Percentiles rank a stretch among this genome's conserved stretches.
Conservation (phyloP, 768 basidiomycete genomes). For the Leccinum rimulosum region DNA sequence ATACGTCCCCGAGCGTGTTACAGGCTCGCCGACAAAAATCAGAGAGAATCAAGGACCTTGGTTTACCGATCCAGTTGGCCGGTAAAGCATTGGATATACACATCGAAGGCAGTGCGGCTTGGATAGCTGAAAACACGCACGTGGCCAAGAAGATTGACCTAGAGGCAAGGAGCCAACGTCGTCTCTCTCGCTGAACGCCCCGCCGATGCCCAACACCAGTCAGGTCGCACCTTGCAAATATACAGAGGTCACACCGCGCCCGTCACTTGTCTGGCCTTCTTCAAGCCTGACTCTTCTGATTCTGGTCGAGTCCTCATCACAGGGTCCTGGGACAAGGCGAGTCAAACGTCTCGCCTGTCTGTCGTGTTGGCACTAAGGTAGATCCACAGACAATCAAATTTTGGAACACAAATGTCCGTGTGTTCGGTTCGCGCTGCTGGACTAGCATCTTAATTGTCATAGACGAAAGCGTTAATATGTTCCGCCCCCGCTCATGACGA, state of each 20-base stretch:
- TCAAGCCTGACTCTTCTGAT: conserved; percentile 39
- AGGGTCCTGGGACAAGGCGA: conserved; percentile 91
- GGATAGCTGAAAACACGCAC: conserved; percentile 87
- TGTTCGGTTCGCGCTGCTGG: not conserved
- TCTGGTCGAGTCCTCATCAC: conserved; percentile 64
- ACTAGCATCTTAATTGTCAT: conserved; percentile 8
- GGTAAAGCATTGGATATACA: conserved; percentile 75
- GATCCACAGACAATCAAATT: conserved; percentile 71
- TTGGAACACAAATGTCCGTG: conserved; percentile 73
- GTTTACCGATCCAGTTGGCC: conserved; percentile 72
- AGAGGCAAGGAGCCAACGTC: conserved; percentile 47
- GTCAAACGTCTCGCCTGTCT: conserved; percentile 6
- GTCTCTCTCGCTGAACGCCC: conserved; percentile 5
- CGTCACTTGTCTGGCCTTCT: conserved; percentile 79
- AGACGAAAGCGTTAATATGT: conserved; percentile 72
- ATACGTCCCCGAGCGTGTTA: conserved; percentile 3
- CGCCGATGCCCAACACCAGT: conserved; percentile 43
- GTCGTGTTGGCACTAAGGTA: conserved; percentile 9
- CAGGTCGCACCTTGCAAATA: conserved; percentile 72
- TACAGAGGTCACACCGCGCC: conserved; percentile 88
- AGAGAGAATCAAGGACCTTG: conserved; percentile 64
- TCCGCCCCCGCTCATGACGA: conserved; percentile 80
- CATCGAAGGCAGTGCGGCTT: conserved; percentile 63
- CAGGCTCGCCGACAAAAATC: conserved; percentile 76
- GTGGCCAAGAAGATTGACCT: conserved; percentile 72